Evolutionary conservation across 148 eudicot genomes (phyloP), one percentile per base, ranked within the genome.

Genomic region (Pouteria glomerata): DNA sequence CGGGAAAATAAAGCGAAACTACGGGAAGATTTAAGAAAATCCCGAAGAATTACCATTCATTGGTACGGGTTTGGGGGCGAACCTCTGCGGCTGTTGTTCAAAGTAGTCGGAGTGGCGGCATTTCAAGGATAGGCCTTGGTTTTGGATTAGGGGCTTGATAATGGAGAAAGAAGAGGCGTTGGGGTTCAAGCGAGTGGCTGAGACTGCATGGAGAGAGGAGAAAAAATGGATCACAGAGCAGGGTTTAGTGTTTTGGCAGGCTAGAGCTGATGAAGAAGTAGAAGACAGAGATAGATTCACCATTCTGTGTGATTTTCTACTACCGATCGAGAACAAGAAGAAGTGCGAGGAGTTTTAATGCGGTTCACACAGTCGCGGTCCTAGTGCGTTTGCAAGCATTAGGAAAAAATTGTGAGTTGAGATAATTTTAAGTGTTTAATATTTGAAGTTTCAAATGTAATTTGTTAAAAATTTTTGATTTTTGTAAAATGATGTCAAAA

Each of bases 91-190:
- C 51, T 82, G 81, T 35, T 78, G 79, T 24, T 85, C 84, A 65
- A 66, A 82, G 69, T 77, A 75, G 16, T 81, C 82, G 7, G 85
- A 77, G 52, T 79, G 80, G 53, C 88, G 77, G 78, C 85, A 79
- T 69, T 76, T 83, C 1, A 85, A 78, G 51, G 85, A 70, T 68
- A 75, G 71, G 14, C 42, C 66, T 30, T 37, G 74, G 74, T 21
- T 42, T 37, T 29, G 58, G 30, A 19, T 63, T 3, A 8, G 18
- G 67, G 72, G 56, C 13, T 47, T 76, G 31, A 56, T 3, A 24
- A 44, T 3, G 42, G n/a, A 48, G 72, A 45, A 57, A 37, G 35
- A 65, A 27, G 42, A 35, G 50, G 63, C 0, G 31, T 48, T 21
- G 62, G 42, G 61, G 16, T 51, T 30, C 63, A 79, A 74, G 63